These are phyloP conservation scores for Geotrichum bryndzae DNA, from an alignment of 1,139 yeast species.

Conservation along the genomic window DNA sequence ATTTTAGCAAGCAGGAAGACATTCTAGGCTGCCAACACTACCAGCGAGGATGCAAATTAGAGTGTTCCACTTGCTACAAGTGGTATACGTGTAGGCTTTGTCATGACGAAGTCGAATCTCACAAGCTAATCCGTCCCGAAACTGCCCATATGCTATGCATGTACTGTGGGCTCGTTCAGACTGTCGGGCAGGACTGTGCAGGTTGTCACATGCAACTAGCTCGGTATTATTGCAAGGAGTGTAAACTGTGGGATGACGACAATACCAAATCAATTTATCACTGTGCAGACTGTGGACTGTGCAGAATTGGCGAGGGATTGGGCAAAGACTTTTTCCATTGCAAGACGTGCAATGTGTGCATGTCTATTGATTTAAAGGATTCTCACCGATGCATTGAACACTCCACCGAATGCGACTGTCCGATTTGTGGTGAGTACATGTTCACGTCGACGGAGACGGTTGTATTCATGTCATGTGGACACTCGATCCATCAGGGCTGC, in stretches of 20 bases:
- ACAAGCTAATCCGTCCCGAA: constrained; percentile 56
- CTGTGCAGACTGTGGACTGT: constrained; percentile 88
- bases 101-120: constrained; percentile 62
- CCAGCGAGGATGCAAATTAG: constrained; percentile 74
- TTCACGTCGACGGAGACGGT: constrained; percentile 81
- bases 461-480: constrained; percentile 92
- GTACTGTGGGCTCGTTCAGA: constrained; percentile 70
- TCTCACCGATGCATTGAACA: constrained; percentile 80
- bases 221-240: constrained; percentile 65
- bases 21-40: constrained; percentile 78
- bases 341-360: constrained; percentile 82
- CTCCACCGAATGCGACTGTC: constrained; percentile 86
- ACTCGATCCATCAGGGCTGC: constrained; percentile 83
- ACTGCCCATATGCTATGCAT: constrained; percentile 73
- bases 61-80: constrained; percentile 64
- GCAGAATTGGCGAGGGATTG: constrained; percentile 81
- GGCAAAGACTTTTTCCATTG: constrained; percentile 90
- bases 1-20: constrained; percentile 40
- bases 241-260: constrained; percentile 73
- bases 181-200: constrained; percentile 62
- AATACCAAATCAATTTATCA: constrained; percentile 77
- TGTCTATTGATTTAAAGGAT: constrained; percentile 69
- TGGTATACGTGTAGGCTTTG: constrained; percentile 86
- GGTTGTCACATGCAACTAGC: constrained; percentile 65
- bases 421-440: constrained; percentile 87